Evolutionary conservation across 2,329 filamentous ascomycete genomes (phyloP).

Genomic region (Colletotrichum acutatum): DNA sequence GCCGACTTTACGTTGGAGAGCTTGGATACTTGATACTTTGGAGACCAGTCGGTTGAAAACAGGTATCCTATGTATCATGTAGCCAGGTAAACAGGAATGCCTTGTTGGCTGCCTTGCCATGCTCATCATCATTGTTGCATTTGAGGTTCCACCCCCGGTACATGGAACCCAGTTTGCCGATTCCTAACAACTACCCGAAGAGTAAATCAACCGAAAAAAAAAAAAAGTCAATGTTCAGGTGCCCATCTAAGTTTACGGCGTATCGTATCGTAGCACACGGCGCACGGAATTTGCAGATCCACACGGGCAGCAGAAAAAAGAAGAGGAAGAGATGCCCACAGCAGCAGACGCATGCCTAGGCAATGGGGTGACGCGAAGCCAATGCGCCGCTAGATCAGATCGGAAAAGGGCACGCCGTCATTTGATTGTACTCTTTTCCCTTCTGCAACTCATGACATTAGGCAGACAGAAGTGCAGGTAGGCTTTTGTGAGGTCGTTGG

Average conservation of each 20-base stretch:
- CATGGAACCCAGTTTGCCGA: not conserved
- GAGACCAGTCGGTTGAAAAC: not conserved
- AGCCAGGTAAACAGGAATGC: constrained; percentile 10
- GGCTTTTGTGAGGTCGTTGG: not conserved
- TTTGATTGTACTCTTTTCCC: not conserved
- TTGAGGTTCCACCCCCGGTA: constrained; percentile 22
- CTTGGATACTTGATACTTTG: not conserved
- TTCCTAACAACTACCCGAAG: not conserved
- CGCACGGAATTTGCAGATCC: constrained; percentile 3
- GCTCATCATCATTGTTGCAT: constrained; percentile 26
- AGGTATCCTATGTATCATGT: not conserved
- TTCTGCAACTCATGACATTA: constrained; percentile 1
- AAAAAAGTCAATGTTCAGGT: no score
- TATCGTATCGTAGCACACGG: not conserved
- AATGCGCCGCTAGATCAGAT: constrained; percentile 35
- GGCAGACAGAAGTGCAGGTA: not conserved
- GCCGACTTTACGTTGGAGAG: not conserved
- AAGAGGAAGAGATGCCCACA: not conserved
- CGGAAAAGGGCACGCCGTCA: constrained; percentile 7
- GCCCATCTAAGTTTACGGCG: constrained; percentile 3
- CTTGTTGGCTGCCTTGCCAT: constrained; percentile 24
- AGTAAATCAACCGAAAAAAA: no score
- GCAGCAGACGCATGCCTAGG: not conserved
- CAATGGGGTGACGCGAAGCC: constrained; percentile 31
- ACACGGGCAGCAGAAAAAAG: constrained; percentile 13